Evolutionary conservation across 2,329 filamentous ascomycete genomes (phyloP).

Genomic region (Xylaria polymorpha): DNA sequence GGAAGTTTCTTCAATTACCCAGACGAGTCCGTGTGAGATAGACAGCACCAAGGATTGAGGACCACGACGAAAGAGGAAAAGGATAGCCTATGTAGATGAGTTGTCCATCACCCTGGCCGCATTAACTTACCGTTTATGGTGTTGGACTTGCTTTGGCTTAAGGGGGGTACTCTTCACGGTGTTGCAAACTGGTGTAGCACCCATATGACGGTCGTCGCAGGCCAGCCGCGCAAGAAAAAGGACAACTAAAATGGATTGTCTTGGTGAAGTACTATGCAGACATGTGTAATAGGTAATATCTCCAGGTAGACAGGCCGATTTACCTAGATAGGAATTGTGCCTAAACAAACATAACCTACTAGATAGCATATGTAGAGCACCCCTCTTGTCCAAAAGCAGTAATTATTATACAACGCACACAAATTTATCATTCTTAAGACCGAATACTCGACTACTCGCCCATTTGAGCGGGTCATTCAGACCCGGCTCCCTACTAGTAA

Average conservation of each 20-base stretch:
- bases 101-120: slow-evolving; percentile 37
- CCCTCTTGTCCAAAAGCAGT: slow-evolving; percentile 1
- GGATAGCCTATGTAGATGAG: slow-evolving; percentile 33
- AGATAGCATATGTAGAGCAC: not conserved
- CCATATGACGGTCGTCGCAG: not conserved
- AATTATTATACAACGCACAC: slow-evolving; percentile 10
- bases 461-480: slow-evolving; percentile 7
- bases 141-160: slow-evolving; percentile 10
- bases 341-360: no score
- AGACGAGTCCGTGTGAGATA: slow-evolving; percentile 7
- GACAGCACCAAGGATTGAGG: slow-evolving; percentile 7
- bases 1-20: slow-evolving; percentile 11
- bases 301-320: no score
- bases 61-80: slow-evolving; percentile 28
- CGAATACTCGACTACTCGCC: not conserved
- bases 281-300: not conserved
- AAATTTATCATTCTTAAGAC: slow-evolving; percentile 1
- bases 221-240: not conserved
- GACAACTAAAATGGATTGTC: not conserved
- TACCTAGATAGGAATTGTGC: no score
- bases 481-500: not conserved
- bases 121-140: slow-evolving; percentile 34
- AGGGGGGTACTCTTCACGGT: slow-evolving; percentile 15
- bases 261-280: not conserved
- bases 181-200: slow-evolving; percentile 12